phyloP scores from a whole-genome alignment of 331 rosid genomes.

The Pyracantha coccinea region DNA sequence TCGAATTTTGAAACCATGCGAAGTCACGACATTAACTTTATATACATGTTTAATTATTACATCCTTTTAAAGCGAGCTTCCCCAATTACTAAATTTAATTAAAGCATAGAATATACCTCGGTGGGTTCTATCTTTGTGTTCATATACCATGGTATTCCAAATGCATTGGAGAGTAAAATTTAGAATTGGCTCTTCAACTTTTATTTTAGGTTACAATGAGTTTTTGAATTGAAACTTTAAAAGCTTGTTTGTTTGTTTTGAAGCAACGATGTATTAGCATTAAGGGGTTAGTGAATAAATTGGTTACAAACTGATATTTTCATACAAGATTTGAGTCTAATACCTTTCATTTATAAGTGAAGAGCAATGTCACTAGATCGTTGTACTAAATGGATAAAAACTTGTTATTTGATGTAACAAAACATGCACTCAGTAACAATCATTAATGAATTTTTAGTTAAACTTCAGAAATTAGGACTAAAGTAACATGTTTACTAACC shows the following conservation, averaged over 20 bases:
- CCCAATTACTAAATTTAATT: background rate
- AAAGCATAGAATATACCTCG: background rate
- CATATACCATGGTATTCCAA: background rate
- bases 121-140: background rate
- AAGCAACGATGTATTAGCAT: background rate
- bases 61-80: background rate
- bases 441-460: background rate
- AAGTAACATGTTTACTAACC: no score
- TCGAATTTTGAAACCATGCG: background rate
- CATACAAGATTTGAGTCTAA: no score
- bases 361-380: rapidly evolving
- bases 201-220: background rate
- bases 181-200: background rate
- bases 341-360: no score
- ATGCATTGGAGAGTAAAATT: background rate
- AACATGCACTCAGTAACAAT: background rate
- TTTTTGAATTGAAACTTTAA: no score
- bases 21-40: background rate
- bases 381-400: background rate
- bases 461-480: background rate
- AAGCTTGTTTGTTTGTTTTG: no score
- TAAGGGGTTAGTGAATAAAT: no score
- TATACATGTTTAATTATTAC: background rate
- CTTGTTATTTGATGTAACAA: background rate
- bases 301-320: background rate